Evolutionary conservation across 768 basidiomycete species (phyloP).

Genomic region (Mycena kentingensis): DNA sequence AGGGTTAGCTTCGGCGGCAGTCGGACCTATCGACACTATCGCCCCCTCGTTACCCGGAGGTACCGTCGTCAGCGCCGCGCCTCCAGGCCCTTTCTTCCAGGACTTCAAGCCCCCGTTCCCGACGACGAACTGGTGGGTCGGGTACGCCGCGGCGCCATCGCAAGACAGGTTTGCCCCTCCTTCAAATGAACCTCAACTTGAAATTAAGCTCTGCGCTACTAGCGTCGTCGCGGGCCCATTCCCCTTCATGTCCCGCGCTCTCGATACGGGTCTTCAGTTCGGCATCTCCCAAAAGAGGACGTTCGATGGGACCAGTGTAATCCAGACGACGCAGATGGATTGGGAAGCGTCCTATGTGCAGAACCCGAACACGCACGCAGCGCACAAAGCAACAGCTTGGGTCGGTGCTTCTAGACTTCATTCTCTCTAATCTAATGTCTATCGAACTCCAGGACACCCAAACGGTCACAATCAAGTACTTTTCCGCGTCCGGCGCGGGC

Average conservation of each 20-base stretch:
- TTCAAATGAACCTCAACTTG: not conserved
- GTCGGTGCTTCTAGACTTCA: conserved; percentile 16
- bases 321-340: conserved; percentile 34
- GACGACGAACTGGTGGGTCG: conserved; percentile 40
- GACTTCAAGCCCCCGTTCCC: conserved; percentile 36
- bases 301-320: conserved; percentile 36
- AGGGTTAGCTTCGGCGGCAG: conserved; percentile 3
- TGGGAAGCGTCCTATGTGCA: conserved; percentile 36
- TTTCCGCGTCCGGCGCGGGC: conserved; percentile 30
- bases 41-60: conserved; percentile 13
- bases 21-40: conserved; percentile 18
- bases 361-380: conserved; percentile 29
- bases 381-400: conserved; percentile 38
- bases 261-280: conserved; percentile 31
- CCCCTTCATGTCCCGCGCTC: conserved; percentile 33
- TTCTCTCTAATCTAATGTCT: not conserved
- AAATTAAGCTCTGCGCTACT: not conserved
- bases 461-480: conserved; percentile 39
- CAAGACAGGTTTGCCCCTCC: conserved; percentile 24
- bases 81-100: conserved; percentile 37
- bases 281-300: conserved; percentile 32
- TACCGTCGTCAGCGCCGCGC: conserved; percentile 10
- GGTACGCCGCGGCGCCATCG: conserved; percentile 30
- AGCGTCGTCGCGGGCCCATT: conserved; percentile 36
- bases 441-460: conserved; percentile 30